Conservation (phyloP, 2,329 filamentous ascomycete species). For the Fusarium neocosmosporiellum region DNA sequence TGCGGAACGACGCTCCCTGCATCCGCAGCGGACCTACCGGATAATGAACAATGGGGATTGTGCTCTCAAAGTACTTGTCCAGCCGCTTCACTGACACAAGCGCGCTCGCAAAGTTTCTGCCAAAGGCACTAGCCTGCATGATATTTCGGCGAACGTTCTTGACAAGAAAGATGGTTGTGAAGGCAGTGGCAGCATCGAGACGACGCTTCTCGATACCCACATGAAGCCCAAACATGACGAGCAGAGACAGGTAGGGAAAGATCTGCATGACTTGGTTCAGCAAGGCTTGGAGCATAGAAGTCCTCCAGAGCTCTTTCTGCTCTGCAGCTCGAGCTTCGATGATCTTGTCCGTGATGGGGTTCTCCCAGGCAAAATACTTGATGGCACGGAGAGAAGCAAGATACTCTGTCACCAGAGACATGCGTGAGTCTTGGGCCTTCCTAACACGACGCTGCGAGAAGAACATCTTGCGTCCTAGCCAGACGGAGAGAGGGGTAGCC, state of each 20-base stretch:
- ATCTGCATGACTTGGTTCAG: constrained; percentile 63
- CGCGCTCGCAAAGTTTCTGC: constrained; percentile 49
- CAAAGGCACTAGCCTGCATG: constrained; percentile 59
- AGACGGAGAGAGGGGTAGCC: constrained; percentile 61
- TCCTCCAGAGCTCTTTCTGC: constrained; percentile 65
- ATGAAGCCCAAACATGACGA: constrained; percentile 66
- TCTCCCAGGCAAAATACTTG: constrained; percentile 72
- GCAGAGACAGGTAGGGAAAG: constrained; percentile 62
- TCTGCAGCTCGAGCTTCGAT: constrained; percentile 61
- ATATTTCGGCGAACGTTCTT: constrained; percentile 65
- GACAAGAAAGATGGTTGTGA: constrained; percentile 66
- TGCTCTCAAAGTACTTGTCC: constrained; percentile 65
- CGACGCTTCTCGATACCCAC: constrained; percentile 59
- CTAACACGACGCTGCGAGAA: constrained; percentile 63
- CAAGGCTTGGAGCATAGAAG: constrained; percentile 59
- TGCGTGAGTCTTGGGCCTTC: constrained; percentile 65
- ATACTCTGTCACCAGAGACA: constrained; percentile 69
- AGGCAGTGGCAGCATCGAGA: constrained; percentile 67
- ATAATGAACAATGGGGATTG: constrained; percentile 60
- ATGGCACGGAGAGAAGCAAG: constrained; percentile 67
- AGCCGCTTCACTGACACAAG: constrained; percentile 61
- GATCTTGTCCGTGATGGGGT: constrained; percentile 62
- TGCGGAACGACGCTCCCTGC: constrained; percentile 58
- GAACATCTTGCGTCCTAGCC: constrained; percentile 62
- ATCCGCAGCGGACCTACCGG: constrained; percentile 62